These are phyloP conservation scores for Fraxinus ornus DNA, from an alignment of 305 asterid genomes.

Conservation along the genomic window DNA sequence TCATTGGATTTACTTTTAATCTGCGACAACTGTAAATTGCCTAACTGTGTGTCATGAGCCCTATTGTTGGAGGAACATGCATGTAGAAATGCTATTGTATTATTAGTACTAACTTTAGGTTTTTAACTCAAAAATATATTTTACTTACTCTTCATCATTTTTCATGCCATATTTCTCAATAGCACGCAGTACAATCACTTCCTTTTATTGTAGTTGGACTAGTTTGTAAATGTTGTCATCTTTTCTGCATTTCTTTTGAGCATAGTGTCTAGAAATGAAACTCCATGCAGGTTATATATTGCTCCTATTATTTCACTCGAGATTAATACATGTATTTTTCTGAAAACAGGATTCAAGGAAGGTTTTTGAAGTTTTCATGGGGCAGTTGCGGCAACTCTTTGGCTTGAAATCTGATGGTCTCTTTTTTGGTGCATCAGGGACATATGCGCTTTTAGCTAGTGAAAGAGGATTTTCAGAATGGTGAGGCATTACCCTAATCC, in stretches of 20 bases:
- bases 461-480: constrained; percentile 87
- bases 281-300: neutral
- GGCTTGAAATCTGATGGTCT: constrained; percentile 70
- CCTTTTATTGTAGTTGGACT: neutral
- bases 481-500: constrained; percentile 44
- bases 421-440: constrained; percentile 53
- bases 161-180: neutral
- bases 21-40: neutral
- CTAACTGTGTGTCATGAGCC: neutral
- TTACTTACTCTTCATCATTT: neutral
- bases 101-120: neutral
- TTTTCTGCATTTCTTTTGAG: neutral
- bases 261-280: constrained; percentile 1
- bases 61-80: neutral
- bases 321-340: constrained; percentile 23
- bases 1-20: neutral
- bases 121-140: neutral
- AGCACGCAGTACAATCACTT: constrained; percentile 3
- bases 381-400: constrained; percentile 90
- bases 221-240: constrained; percentile 8
- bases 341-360: constrained; percentile 66
- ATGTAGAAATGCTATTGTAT: neutral
- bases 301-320: neutral
- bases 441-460: constrained; percentile 57
- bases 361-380: constrained; percentile 71